phyloP scores from a whole-genome alignment of 768 basidiomycete genomes.

The Amyloporia xantha region DNA sequence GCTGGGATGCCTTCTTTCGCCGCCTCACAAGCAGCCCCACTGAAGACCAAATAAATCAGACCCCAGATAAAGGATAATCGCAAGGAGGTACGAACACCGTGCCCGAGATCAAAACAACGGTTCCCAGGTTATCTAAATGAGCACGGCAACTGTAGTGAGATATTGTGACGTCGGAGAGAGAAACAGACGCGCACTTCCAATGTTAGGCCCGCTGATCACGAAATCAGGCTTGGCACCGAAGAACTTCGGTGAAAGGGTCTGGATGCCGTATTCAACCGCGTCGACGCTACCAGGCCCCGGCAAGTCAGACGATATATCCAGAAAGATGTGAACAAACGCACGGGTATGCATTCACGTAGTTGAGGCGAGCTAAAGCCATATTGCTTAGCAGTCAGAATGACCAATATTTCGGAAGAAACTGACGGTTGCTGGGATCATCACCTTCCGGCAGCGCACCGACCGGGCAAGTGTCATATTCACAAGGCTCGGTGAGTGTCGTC shows the following conservation, averaged over 20 bases:
- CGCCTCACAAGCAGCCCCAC: conserved; percentile 24
- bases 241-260: conserved; percentile 37
- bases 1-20: conserved; percentile 23
- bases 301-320: neutral
- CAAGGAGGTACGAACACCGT: conserved; percentile 15
- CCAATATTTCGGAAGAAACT: conserved; percentile 8
- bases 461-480: conserved; percentile 29
- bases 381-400: conserved; percentile 13
- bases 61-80: neutral
- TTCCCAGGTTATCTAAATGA: conserved; percentile 16
- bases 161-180: no score
- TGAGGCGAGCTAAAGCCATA: conserved; percentile 24
- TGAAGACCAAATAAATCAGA: neutral
- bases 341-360: conserved; percentile 33
- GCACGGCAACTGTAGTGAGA: neutral
- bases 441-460: conserved; percentile 27
- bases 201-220: conserved; percentile 40
- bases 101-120: conserved; percentile 13
- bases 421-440: conserved; percentile 28
- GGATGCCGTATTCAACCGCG: conserved; percentile 33
- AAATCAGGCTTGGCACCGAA: conserved; percentile 35
- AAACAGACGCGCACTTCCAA: conserved; percentile 18
- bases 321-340: no score
- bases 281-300: conserved; percentile 16
- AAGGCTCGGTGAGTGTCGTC: conserved; percentile 20